Conservation (phyloP, 371 early-diverging fungal genomes). For the Apophysomyces elegans region DNA sequence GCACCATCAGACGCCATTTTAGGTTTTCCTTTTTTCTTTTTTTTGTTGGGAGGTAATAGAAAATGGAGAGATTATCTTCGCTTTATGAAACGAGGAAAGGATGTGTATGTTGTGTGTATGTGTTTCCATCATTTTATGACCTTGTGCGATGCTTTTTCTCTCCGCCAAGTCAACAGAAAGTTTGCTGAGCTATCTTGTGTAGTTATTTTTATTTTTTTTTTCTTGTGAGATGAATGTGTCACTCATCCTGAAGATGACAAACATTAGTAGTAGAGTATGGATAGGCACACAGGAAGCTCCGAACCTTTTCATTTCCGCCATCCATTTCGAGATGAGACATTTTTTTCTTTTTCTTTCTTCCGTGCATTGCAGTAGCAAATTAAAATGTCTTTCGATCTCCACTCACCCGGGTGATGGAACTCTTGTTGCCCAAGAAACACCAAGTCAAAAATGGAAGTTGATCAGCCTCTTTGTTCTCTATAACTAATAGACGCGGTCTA, state of each 20-base stretch:
- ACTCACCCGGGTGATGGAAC: neutral
- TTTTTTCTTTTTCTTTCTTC: no score
- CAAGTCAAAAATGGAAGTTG: slow-evolving; percentile 8
- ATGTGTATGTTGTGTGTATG: no score
- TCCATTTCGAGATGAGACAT: neutral
- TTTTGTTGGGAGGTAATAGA: neutral
- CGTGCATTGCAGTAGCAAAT: no score
- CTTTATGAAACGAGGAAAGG: no score
- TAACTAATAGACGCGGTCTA: neutral
- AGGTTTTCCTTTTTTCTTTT: neutral
- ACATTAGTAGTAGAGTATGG: neutral
- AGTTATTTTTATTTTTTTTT: neutral
- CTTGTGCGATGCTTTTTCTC: neutral
- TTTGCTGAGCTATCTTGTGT: no score
- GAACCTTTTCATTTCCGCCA: neutral
- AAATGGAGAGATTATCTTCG: no score
- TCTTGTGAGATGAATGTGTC: slow-evolving; percentile 2
- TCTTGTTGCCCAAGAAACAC: neutral
- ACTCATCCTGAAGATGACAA: slow-evolving; percentile 6
- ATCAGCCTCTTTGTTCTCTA: neutral
- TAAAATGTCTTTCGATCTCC: neutral
- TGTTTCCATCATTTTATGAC: no score
- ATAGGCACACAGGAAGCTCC: neutral
- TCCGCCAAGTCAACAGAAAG: neutral
- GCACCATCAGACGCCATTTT: neutral